Evolutionary conservation across 2,329 filamentous ascomycete species (phyloP).

Genomic region (Ascochyta rabiei): DNA sequence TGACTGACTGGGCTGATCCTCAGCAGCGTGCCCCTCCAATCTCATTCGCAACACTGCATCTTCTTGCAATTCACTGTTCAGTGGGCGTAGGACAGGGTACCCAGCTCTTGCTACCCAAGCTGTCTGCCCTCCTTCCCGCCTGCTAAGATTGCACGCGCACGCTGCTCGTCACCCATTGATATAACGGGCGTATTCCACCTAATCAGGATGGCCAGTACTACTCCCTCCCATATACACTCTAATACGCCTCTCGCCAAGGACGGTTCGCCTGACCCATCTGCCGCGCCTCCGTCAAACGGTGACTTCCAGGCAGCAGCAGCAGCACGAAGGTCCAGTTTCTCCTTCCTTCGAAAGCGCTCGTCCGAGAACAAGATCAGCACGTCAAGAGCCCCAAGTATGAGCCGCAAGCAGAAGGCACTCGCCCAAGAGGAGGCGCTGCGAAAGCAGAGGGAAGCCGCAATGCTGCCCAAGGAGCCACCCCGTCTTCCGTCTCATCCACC

Average conservation of each 20-base stretch:
- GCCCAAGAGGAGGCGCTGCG: slow-evolving; percentile 59
- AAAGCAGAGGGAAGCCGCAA: slow-evolving; percentile 61
- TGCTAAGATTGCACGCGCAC: slow-evolving; percentile 35
- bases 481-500: slow-evolving; percentile 59
- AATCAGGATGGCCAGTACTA: slow-evolving; percentile 37
- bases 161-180: slow-evolving; percentile 19
- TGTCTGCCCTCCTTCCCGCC: slow-evolving; percentile 28
- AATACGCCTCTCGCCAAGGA: slow-evolving; percentile 26
- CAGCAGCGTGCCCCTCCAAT: slow-evolving; percentile 30
- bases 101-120: slow-evolving; percentile 19
- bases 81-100: slow-evolving; percentile 16
- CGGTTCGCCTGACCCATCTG: slow-evolving; percentile 38
- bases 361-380: slow-evolving; percentile 15
- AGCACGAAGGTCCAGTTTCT: slow-evolving; percentile 17
- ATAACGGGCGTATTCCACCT: slow-evolving; percentile 33
- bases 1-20: slow-evolving; percentile 16
- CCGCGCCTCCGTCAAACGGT: slow-evolving; percentile 11
- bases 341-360: slow-evolving; percentile 16
- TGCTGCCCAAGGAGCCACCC: slow-evolving; percentile 65
- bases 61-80: slow-evolving; percentile 8
- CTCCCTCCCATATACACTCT: slow-evolving; percentile 23
- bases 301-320: slow-evolving; percentile 16
- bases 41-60: slow-evolving; percentile 14
- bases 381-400: slow-evolving; percentile 43
- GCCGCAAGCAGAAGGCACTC: slow-evolving; percentile 63